These are phyloP conservation scores for Moesziomyces aphidis DNA, from an alignment of 1,284 basidiomycete genomes.

Conservation along the genomic window DNA sequence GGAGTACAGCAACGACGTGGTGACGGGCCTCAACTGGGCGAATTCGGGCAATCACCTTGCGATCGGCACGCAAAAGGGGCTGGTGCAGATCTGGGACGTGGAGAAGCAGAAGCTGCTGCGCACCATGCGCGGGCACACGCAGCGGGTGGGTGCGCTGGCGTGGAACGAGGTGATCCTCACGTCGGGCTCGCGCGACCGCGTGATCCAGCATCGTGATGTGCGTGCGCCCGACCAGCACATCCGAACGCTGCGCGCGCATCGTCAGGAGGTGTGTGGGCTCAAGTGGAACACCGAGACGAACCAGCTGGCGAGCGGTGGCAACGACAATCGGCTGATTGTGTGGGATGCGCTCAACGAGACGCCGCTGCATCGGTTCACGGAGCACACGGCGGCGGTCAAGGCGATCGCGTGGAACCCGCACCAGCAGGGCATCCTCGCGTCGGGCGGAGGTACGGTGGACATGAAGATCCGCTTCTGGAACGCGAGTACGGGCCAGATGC, in stretches of 20 bases:
- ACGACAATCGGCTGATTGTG: constrained; percentile 98
- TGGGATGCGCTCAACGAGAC: constrained; percentile 77
- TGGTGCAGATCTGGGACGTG: constrained; percentile 95
- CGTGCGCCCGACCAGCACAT: constrained; percentile 80
- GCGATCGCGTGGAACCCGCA: constrained; percentile 99
- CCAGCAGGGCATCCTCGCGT: constrained; percentile 87
- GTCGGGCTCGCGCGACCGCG: constrained; percentile 90
- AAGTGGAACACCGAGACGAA: constrained; percentile 86
- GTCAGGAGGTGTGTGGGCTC: constrained; percentile 95
- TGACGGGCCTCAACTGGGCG: constrained; percentile 74
- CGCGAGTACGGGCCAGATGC: constrained; percentile 83
- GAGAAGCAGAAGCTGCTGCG: constrained; percentile 80
- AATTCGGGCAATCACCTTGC: constrained; percentile 76
- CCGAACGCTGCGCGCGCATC: constrained; percentile 81
- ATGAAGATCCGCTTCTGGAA: constrained; percentile 99
- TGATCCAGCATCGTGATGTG: constrained; percentile 91
- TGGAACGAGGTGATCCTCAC: constrained; percentile 92
- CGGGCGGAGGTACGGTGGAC: constrained; percentile 95
- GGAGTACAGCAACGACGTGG: constrained; percentile 68
- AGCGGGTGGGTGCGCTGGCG: constrained; percentile 90
- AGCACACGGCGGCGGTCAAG: constrained; percentile 96
- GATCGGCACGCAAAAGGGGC: constrained; percentile 87
- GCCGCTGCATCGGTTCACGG: constrained; percentile 92
- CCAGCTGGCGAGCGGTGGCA: constrained; percentile 91
- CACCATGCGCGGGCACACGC: constrained; percentile 84